Conservation (phyloP, 2,329 filamentous ascomycete genomes). For the Penicillium glabrum region DNA sequence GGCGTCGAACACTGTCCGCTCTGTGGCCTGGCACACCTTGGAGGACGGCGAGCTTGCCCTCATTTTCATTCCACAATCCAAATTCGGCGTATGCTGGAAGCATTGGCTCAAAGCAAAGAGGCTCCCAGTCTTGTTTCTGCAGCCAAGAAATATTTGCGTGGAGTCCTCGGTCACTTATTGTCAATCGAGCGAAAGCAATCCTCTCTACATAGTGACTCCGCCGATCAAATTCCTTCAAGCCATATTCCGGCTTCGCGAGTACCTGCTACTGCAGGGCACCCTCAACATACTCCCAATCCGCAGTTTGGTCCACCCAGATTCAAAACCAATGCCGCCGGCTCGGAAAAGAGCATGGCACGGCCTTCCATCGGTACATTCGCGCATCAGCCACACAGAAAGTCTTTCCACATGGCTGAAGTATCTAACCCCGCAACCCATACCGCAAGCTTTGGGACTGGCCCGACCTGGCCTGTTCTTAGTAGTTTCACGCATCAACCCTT, state of each 20-base stretch:
- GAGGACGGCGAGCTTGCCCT: conserved; percentile 57
- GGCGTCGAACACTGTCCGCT: conserved; percentile 63
- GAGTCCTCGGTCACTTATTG: conserved; percentile 49
- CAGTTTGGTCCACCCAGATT: neutral
- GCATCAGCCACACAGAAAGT: neutral
- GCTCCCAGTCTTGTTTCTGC: conserved; percentile 52
- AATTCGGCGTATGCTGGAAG: conserved; percentile 63
- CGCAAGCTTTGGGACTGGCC: neutral
- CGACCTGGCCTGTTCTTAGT: neutral
- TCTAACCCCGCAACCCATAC: neutral
- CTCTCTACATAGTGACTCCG: neutral
- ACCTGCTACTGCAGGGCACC: neutral
- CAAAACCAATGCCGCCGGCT: neutral
- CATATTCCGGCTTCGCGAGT: neutral
- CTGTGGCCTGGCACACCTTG: conserved; percentile 64
- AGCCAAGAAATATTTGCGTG: conserved; percentile 58
- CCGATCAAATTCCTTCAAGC: neutral
- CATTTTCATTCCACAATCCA: conserved; percentile 64
- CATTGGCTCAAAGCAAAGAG: conserved; percentile 60
- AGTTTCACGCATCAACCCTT: neutral
- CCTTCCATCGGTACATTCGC: neutral
- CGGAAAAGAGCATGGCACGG: neutral
- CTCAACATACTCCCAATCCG: neutral
- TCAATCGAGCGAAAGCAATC: conserved; percentile 42
- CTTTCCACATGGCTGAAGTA: neutral